Percentiles rank a stretch among this genome's conserved stretches.
phyloP scores from a whole-genome alignment of 2,329 filamentous ascomycete species.

The Colletotrichum nymphaeae region DNA sequence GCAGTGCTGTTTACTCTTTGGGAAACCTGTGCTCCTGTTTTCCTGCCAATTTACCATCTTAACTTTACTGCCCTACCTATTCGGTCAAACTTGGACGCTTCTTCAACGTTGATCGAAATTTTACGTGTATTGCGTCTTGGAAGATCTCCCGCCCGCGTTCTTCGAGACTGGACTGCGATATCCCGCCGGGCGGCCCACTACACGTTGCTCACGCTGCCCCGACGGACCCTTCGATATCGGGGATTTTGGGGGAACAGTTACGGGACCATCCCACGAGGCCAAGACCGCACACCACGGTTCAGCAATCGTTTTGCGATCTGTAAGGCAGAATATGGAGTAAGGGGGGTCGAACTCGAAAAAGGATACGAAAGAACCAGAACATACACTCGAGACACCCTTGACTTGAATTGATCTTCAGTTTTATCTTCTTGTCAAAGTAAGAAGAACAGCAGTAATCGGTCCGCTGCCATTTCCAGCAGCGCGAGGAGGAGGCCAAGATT shows the following conservation, averaged over 20 bases:
- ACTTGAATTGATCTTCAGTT: not conserved
- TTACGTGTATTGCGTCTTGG: not conserved
- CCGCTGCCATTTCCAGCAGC: not conserved
- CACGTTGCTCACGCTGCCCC: not conserved
- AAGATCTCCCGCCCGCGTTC: not conserved
- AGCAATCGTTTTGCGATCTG: not conserved
- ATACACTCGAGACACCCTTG: not conserved
- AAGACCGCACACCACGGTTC: not conserved
- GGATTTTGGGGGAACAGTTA: not conserved
- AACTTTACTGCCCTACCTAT: not conserved
- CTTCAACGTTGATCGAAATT: not conserved
- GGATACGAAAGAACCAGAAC: not conserved
- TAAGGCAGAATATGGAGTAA: not conserved
- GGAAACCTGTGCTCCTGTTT: not conserved
- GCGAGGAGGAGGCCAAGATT: not conserved
- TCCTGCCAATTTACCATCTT: not conserved
- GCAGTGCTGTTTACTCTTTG: not conserved
- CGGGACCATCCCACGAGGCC: not conserved
- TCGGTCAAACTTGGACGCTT: not conserved
- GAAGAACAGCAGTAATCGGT: not conserved
- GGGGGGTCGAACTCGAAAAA: not conserved
- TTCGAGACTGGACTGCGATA: not conserved
- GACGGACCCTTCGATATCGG: not conserved
- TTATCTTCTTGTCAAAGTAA: not conserved
- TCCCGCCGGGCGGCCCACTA: not conserved